A percentile compares a stretch with the other conserved stretches of the same genome.
These are phyloP conservation scores for Myxozyma sirexii DNA, from an alignment of 805 yeast genomes.

Conservation along the genomic window DNA sequence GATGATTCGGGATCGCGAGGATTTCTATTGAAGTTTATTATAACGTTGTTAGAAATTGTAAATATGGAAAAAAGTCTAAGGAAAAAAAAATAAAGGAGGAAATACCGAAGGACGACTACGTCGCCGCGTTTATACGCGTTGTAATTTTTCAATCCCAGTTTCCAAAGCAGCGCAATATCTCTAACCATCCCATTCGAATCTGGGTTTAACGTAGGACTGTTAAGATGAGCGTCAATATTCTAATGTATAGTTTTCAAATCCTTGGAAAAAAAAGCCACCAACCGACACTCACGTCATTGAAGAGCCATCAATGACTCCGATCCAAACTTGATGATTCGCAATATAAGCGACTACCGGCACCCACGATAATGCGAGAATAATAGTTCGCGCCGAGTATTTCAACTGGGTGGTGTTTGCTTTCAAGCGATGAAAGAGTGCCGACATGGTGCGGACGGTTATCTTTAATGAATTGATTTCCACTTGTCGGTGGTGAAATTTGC, in stretches of 20 bases:
- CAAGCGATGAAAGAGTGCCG: not conserved
- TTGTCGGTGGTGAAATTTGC: no score
- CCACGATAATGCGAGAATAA: conserved; percentile 60
- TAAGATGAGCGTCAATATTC: not conserved
- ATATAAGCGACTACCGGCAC: conserved; percentile 73
- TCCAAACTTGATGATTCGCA: conserved; percentile 69
- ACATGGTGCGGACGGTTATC: no score
- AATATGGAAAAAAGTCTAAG: not conserved
- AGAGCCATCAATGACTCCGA: conserved; percentile 73
- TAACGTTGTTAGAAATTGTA: no score
- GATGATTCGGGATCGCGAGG: conserved; percentile 78
- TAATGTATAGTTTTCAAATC: not conserved
- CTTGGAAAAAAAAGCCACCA: not conserved
- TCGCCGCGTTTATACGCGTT: conserved; percentile 22
- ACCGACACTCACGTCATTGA: conserved; percentile 63
- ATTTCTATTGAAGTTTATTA: conserved; percentile 9
- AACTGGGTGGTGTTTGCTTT: not conserved
- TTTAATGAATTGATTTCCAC: no score
- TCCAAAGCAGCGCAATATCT: conserved; percentile 27
- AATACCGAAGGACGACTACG: conserved; percentile 23
- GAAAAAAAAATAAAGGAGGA: no score
- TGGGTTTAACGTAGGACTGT: conserved; percentile 31
- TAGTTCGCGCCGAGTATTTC: conserved; percentile 9
- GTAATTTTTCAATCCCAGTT: conserved; percentile 12
- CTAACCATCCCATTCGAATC: conserved; percentile 26